Conservation (phyloP, 2,329 filamentous ascomycete genomes). For the Albifimbria verrucaria region DNA sequence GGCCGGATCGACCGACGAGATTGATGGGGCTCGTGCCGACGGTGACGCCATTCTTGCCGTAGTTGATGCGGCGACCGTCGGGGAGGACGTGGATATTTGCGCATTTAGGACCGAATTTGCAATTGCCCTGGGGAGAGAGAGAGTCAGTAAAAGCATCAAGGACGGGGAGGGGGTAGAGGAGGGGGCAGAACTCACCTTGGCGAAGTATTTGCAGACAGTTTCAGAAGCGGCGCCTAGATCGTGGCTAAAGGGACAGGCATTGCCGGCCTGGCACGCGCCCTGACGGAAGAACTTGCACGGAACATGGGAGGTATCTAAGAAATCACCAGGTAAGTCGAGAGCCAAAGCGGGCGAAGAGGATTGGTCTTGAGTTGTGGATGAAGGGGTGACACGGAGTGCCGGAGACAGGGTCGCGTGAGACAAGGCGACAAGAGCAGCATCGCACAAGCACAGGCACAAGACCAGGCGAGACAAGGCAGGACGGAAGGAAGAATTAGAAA, state of each 20-base stretch:
- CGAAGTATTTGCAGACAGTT: constrained; percentile 97
- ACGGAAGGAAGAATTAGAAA: constrained; percentile 4
- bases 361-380: constrained; percentile 5
- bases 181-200: constrained; percentile 66
- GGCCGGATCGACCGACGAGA: constrained; percentile 63
- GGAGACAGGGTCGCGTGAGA: constrained; percentile 18
- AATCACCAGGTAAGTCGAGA: constrained; percentile 19
- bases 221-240: constrained; percentile 81
- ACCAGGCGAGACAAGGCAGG: neutral
- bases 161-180: constrained; percentile 9
- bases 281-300: constrained; percentile 99
- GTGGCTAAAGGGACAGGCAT: constrained; percentile 94
- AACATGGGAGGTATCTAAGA: constrained; percentile 86
- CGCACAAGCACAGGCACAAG: neutral
- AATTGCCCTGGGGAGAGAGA: constrained; percentile 69
- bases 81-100: constrained; percentile 94
- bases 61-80: constrained; percentile 89
- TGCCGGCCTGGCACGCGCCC: constrained; percentile 92
- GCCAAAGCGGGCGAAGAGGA: constrained; percentile 10
- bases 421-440: constrained; percentile 3
- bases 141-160: constrained; percentile 6
- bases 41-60: constrained; percentile 65
- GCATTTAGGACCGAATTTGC: constrained; percentile 98
- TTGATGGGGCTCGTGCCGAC: constrained; percentile 56
- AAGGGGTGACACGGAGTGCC: neutral